A percentile compares a stretch with the other conserved stretches of the same genome.
These are phyloP conservation scores for Baeospora myosura DNA, from an alignment of 1,284 basidiomycete genomes.

Conservation along the genomic window DNA sequence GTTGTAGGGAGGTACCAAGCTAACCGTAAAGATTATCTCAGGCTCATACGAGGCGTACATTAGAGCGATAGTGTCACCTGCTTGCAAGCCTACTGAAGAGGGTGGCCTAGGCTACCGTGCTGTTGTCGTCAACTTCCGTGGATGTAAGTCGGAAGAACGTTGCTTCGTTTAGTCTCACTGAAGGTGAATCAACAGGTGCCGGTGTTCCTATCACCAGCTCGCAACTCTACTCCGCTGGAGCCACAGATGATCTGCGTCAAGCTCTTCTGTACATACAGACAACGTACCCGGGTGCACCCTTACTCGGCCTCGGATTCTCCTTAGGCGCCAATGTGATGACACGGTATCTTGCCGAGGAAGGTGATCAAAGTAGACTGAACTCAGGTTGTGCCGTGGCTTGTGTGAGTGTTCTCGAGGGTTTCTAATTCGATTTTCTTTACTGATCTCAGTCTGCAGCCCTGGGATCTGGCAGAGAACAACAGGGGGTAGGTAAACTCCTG, in stretches of 20 bases:
- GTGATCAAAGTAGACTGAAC: conserved; percentile 65
- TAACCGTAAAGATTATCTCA: conserved; percentile 19
- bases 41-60: conserved; percentile 89
- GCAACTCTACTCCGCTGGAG: conserved; percentile 80
- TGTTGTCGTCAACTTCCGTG: conserved; percentile 87
- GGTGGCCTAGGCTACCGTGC: conserved; percentile 85
- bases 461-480: conserved; percentile 63
- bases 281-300: conserved; percentile 71
- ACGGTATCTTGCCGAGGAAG: conserved; percentile 88
- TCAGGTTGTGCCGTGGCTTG: conserved; percentile 78
- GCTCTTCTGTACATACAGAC: conserved; percentile 74
- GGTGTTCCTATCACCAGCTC: conserved; percentile 75
- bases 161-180: neutral
- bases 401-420: conserved; percentile 35
- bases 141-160: conserved; percentile 45
- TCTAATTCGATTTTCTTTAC: neutral
- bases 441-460: conserved; percentile 54
- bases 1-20: neutral
- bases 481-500: conserved; percentile 32
- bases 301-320: conserved; percentile 89
- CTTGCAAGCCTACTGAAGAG: conserved; percentile 57
- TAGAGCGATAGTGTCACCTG: conserved; percentile 68
- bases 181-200: conserved; percentile 45
- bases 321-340: conserved; percentile 90
- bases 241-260: conserved; percentile 82